Base-by-base conservation (phyloP, 2,329 filamentous ascomycete genomes). In the Cladosporium phlei region DNA sequence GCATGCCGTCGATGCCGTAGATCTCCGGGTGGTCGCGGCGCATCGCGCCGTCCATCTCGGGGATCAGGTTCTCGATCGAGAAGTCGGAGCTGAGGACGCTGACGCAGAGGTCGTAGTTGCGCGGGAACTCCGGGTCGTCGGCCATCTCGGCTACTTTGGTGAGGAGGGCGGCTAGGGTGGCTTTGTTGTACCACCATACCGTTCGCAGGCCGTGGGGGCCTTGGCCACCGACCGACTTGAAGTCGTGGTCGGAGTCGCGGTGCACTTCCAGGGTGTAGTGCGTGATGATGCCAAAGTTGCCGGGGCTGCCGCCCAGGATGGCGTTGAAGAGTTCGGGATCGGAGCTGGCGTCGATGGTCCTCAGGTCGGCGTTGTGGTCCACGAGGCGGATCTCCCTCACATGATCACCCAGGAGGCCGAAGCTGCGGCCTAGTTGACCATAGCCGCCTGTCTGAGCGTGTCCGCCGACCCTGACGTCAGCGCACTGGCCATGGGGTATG, bases 381-480 rank as follows among this genome's bases (percentile, higher is more conserved):
- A 65, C 50, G n/a, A 64, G 57, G 35, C 58, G 54, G 27, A 65
- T 35, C 10, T 51, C 48, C 2, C 55, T 43, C 12, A 65, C 56
- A 28, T 64, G 59, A 34, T 64, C 62, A 12, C 59, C 59, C 37
- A 64, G 55, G 8, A 65, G 54, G 4, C 62, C 62, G 32, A 76
- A 75, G 51, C 69, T 70, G 5, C 72, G 69, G 4, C 59, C 69
- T 1, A 75, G 59, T 48, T 73, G 70, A 1, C 72, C 72, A 39
- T 72, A 75, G 3, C 73, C 73, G 28, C 72, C 72, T 1, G 70
- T 72, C 50, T 75, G 71, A 0, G 64, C 70, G 48, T 75, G 72
- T 0, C 73, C 73, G 5, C 73, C 73, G 0, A 74, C 55, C 38
- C 68, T 68, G 3, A 75, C 72, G 16, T 67, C 64, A 3, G 64